phyloP scores from a whole-genome alignment of 2,329 filamentous ascomycete genomes.

The Aspergillus piperis region DNA sequence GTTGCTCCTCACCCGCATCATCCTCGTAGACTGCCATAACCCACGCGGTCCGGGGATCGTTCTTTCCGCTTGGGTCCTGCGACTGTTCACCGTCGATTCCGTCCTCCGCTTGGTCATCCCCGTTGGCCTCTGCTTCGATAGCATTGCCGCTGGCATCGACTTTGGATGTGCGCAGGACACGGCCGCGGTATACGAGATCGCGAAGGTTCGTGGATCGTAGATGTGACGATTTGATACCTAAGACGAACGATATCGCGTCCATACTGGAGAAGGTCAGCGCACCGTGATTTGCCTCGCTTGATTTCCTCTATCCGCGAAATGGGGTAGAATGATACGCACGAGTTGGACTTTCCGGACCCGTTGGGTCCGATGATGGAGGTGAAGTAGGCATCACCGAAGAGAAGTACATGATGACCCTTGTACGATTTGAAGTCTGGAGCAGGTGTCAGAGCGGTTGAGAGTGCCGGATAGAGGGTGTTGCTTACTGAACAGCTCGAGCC shows the following conservation, averaged over 20 bases:
- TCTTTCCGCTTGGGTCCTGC: constrained; percentile 57
- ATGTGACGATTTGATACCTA: constrained; percentile 98
- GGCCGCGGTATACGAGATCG: constrained; percentile 93
- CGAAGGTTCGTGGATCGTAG: constrained; percentile 89
- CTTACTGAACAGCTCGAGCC: constrained; percentile 90
- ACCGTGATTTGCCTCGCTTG: neutral
- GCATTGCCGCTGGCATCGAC: constrained; percentile 83
- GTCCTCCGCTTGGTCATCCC: constrained; percentile 59
- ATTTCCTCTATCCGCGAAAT: neutral
- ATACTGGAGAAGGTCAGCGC: constrained; percentile 61
- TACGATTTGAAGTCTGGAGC: constrained; percentile 95
- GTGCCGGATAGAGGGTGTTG: constrained; percentile 18
- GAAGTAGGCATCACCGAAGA: constrained; percentile 98
- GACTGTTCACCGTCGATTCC: constrained; percentile 63
- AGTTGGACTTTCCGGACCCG: constrained; percentile 99
- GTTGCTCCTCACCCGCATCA: constrained; percentile 89
- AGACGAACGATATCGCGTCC: constrained; percentile 98
- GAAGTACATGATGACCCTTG: constrained; percentile 89
- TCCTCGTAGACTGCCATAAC: constrained; percentile 99
- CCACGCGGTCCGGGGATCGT: constrained; percentile 93
- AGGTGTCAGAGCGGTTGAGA: constrained; percentile 27
- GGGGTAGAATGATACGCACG: constrained; percentile 57
- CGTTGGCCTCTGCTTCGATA: constrained; percentile 62
- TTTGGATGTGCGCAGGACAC: constrained; percentile 86
- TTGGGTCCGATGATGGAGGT: constrained; percentile 99